Base-by-base conservation (phyloP, 306 rosid genomes). In the Ormosia emarginata region DNA sequence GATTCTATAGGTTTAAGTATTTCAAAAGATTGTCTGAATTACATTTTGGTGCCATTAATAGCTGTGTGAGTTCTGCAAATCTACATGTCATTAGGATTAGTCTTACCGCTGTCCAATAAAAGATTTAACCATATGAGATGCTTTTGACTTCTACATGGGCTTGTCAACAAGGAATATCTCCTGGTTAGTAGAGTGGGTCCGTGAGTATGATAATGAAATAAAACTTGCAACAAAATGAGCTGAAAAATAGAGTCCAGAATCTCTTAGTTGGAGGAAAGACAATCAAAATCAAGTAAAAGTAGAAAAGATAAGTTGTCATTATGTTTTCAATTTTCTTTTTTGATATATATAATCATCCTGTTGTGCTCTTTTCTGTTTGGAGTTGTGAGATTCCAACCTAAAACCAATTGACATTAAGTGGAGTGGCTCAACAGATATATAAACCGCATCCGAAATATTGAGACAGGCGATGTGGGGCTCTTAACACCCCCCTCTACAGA, bases 291-390 rank as follows among this genome's bases (percentile, higher is more conserved):
- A 39, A 36, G 39, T 74, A 11, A 9, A 65, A 65, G n/a, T 67
- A 36, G 6, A 75, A 33, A 0, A 4, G 52, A 77, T 30, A 43
- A 43, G 12, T 12, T 63, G 55, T 37, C 77, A 65, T 47, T 40
- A 68, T 58, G 79, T 78, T 81, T 41, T 59, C 29, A 2, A 10
- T 4, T 44, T 43, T 82, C 29, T 44, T 64, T 68, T 3, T 13
- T 46, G 9, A 61, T 50, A 30, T 62, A 84, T 58, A 70, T 65
- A 39, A 75, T 82, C 71, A 40, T 87, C 67, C 76, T 43, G 30
- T 41, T 65, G 43, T 32, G 46, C 53, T 59, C 43, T 75, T 67
- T 17, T 64, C 15, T 17, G 44, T 62, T 62, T 72, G 29, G 32
- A 61, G 10, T 29, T 67, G 4, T n/a, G n/a, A n/a, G n/a, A n/a